Base-by-base conservation (phyloP, 164 flowering plant genomes). In the Protea cynaroides region DNA sequence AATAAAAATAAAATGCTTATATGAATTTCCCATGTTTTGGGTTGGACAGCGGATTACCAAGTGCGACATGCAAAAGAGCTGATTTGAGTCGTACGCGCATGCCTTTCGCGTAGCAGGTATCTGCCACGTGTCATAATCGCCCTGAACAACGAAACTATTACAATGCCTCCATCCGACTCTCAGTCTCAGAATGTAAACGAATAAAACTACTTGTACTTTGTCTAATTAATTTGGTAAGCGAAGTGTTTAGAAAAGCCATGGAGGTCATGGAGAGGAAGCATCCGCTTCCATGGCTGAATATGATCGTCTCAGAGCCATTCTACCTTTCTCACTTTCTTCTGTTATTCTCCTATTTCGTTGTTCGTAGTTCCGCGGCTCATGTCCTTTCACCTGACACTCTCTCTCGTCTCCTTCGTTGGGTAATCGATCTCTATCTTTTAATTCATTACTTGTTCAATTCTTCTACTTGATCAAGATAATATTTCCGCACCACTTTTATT, bases 341-440 rank as follows among this genome's bases (percentile, higher is more conserved):
- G 22, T 89, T 93, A 80, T 90, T 90, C 86, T 87, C 98, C 21
- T 93, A 88, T 78, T 57, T 87, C 29, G 73, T 82, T 7, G 57
- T 89, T 59, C 94, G 92, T 22, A 67, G 62, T 69, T 83, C 96
- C 59, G 79, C 88, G 3, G 6, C 85, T 49, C 64, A 64, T 7
- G 53, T 80, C 53, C 83, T 92, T 71, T 69, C 88, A 14, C 76
- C 90, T 15, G 70, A 72, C 44, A 58, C 79, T 73, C 47, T 78
- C 50, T 22, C 67, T 58, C 83, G 53, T 61, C 88, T 93, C 46
- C 76, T 90, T 56, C 76, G 73, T 61, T 81, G 94, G 50, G 98
- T 88, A 81, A 56, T 56, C 47, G 0, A 9, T 63, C 34, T 51
- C n/a, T 49, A 62, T 54, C 67, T 36, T 50, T 46, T 22, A 36